phyloP scores from a whole-genome alignment of 2,329 filamentous ascomycete species.

The Geosmithia putterillii region DNA sequence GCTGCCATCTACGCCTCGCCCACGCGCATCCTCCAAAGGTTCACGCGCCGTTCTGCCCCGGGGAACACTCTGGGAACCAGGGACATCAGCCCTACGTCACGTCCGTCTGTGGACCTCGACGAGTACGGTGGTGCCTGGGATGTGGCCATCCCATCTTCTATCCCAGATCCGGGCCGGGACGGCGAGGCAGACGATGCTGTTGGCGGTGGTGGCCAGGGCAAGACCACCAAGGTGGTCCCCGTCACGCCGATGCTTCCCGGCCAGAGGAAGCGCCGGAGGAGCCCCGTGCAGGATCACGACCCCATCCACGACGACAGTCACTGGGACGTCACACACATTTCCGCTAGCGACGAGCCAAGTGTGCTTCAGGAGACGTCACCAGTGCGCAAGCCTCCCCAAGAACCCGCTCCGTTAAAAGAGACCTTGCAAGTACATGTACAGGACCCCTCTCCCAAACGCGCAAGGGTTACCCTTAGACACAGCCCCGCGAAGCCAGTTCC shows the following conservation, averaged over 20 bases:
- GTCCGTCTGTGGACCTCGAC: not conserved
- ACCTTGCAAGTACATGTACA: no score
- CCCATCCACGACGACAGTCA: conserved; percentile 4
- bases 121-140: not conserved
- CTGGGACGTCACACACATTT: conserved; percentile 18
- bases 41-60: conserved; percentile 9
- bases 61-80: no score
- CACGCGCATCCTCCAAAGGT: conserved; percentile 35
- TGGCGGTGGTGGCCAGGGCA: not conserved
- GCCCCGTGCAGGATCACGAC: conserved; percentile 1
- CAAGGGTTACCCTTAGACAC: no score
- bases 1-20: conserved; percentile 26
- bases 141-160: not conserved
- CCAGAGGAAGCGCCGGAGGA: not conserved
- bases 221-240: conserved; percentile 9
- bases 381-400: no score
- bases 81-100: not conserved
- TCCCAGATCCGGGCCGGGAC: not conserved
- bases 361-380: no score
- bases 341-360: conserved; percentile 17
- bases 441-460: no score
- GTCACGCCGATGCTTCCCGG: conserved; percentile 9
- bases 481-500: conserved; percentile 3
- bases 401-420: no score
- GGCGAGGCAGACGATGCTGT: not conserved